phyloP scores from a whole-genome alignment of 208 protist species.

The Trypanosoma avium region DNA sequence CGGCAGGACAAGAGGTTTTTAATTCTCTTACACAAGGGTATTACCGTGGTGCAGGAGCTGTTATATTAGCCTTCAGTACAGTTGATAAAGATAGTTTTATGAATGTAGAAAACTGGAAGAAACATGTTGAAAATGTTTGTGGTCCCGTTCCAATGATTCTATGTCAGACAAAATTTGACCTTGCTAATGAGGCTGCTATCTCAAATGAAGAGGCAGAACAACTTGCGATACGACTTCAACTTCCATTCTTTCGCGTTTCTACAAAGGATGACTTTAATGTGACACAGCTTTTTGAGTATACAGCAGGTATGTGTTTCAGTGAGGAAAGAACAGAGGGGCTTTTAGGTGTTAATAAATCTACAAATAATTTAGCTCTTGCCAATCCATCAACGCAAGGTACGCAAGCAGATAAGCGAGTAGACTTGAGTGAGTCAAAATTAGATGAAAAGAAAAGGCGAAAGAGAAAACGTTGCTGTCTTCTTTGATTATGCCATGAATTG shows the following conservation, averaged over 20 bases:
- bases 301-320: conserved; percentile 60
- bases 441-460: conserved; percentile 40
- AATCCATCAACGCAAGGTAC: background rate
- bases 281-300: conserved; percentile 85
- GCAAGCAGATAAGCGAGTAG: conserved; percentile 4
- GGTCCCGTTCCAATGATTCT: conserved; percentile 89
- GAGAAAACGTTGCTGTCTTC: conserved; percentile 27
- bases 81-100: conserved; percentile 88
- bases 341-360: background rate
- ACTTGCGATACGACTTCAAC: conserved; percentile 70
- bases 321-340: conserved; percentile 3
- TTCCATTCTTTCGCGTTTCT: conserved; percentile 91
- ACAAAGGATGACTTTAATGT: conserved; percentile 95
- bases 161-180: conserved; percentile 94
- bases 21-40: conserved; percentile 92
- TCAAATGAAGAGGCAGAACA: conserved; percentile 85
- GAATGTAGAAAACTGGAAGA: conserved; percentile 85
- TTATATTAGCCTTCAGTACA: conserved; percentile 89
- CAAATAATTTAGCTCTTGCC: background rate
- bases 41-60: conserved; percentile 88
- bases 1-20: conserved; percentile 93
- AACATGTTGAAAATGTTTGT: conserved; percentile 81
- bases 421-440: conserved; percentile 20
- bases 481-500: conserved; percentile 13
- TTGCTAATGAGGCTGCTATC: conserved; percentile 81